These are phyloP conservation scores for Metrosideros polymorpha DNA, from an alignment of 441 rosid genomes.

Conservation along the genomic window DNA sequence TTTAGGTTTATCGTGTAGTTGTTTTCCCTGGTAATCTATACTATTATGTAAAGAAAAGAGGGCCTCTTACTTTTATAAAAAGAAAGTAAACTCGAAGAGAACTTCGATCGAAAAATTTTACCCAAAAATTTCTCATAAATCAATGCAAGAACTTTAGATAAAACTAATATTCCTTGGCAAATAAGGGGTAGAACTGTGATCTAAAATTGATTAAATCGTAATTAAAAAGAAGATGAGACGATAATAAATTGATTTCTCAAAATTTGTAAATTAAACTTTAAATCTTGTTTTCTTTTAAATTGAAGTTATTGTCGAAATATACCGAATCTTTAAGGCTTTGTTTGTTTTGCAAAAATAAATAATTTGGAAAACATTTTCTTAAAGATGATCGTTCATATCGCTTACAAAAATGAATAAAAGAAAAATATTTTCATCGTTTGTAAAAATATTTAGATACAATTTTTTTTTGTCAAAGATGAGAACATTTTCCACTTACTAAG, in stretches of 20 bases:
- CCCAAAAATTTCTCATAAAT: background rate
- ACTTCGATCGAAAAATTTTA: background rate
- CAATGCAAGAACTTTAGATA: background rate
- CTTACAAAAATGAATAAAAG: too few relatives aligned
- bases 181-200: background rate
- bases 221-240: background rate
- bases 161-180: background rate
- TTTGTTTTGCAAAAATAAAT: background rate
- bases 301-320: background rate
- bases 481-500: too few relatives aligned
- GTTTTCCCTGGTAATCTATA: too few relatives aligned
- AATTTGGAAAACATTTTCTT: rapidly evolving
- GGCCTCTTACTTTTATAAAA: too few relatives aligned
- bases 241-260: background rate
- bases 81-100: background rate
- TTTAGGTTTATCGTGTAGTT: too few relatives aligned
- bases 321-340: background rate
- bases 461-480: too few relatives aligned
- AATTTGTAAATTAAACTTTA: background rate
- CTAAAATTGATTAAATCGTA: background rate
- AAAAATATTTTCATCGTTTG: background rate
- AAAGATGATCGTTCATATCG: background rate
- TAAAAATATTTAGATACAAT: too few relatives aligned
- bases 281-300: background rate
- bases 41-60: too few relatives aligned